These are phyloP conservation scores for Auriscalpium vulgare DNA, from an alignment of 768 basidiomycete genomes.

Conservation along the genomic window DNA sequence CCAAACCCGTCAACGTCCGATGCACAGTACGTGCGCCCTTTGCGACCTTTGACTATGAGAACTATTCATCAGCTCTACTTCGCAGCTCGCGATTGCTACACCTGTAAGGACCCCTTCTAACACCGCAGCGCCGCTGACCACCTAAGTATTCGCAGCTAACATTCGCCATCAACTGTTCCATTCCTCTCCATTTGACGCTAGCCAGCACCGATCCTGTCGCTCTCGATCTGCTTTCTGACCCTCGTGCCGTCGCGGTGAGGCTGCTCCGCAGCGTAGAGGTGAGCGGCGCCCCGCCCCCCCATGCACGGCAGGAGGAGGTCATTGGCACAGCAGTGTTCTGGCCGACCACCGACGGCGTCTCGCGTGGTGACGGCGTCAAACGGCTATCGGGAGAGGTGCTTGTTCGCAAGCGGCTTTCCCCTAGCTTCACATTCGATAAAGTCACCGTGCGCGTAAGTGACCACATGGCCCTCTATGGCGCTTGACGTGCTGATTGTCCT, in stretches of 20 bases:
- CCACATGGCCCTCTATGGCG: not conserved
- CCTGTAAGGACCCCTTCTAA: conserved; percentile 28
- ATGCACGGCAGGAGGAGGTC: conserved; percentile 36
- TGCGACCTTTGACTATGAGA: not conserved
- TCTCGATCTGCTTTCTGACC: conserved; percentile 39
- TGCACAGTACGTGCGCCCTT: conserved; percentile 24
- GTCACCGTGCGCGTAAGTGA: conserved; percentile 39
- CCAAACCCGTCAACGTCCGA: conserved; percentile 22
- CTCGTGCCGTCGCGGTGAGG: conserved; percentile 32
- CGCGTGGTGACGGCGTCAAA: conserved; percentile 23
- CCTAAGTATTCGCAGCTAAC: conserved; percentile 31
- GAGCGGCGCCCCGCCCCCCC: conserved; percentile 33
- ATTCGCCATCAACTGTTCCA: conserved; percentile 42
- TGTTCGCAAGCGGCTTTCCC: conserved; percentile 37
- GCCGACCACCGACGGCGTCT: conserved; percentile 28
- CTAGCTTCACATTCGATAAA: conserved; percentile 34
- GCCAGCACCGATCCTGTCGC: conserved; percentile 36
- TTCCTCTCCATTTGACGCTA: conserved; percentile 44
- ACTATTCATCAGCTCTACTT: not conserved
- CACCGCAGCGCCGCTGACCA: not conserved
- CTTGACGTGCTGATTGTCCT: not conserved
- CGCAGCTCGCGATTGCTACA: conserved; percentile 40
- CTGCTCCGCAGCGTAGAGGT: conserved; percentile 41
- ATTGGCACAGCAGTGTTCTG: conserved; percentile 44
- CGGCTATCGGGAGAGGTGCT: conserved; percentile 44